Percentiles rank a stretch among this genome's conserved stretches.
Evolutionary conservation across 306 rosid species (phyloP).

Genomic region (Pueraria montana): DNA sequence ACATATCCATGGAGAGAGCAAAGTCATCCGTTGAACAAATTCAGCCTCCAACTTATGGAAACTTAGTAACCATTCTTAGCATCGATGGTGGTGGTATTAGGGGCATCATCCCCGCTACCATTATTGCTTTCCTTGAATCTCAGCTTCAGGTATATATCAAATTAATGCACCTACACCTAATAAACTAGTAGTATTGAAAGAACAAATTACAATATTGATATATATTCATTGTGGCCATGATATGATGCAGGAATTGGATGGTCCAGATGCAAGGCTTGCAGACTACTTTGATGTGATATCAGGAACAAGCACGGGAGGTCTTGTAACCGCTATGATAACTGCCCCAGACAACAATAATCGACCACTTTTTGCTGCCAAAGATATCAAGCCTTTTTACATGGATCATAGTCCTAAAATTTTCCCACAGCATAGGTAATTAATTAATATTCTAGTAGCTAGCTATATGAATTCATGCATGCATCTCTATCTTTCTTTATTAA

Average conservation of each 20-base stretch:
- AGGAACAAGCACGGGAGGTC: conserved; percentile 84
- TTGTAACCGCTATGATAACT: conserved; percentile 72
- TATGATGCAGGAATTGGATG: conserved; percentile 69
- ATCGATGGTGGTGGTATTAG: conserved; percentile 79
- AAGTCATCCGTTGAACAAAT: conserved; percentile 44
- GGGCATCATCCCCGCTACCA: conserved; percentile 72
- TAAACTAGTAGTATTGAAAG: neutral
- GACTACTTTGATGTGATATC: conserved; percentile 80
- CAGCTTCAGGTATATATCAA: conserved; percentile 71
- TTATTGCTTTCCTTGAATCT: conserved; percentile 70
- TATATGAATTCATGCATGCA: neutral
- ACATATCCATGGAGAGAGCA: conserved; percentile 35
- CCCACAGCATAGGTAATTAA: conserved; percentile 48
- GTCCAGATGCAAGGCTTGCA: conserved; percentile 74
- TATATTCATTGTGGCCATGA: no score
- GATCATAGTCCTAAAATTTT: conserved; percentile 65
- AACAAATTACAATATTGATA: no score
- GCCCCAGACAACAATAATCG: conserved; percentile 65
- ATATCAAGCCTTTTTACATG: conserved; percentile 66
- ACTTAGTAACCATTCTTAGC: conserved; percentile 71
- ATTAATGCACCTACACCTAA: neutral
- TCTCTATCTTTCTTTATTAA: neutral
- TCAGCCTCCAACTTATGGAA: conserved; percentile 71
- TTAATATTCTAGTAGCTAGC: neutral
- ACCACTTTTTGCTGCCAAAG: conserved; percentile 74